These are phyloP conservation scores for Chaetomiaceae sp. DNA, from an alignment of 2,329 filamentous ascomycete genomes.

Conservation along the genomic window DNA sequence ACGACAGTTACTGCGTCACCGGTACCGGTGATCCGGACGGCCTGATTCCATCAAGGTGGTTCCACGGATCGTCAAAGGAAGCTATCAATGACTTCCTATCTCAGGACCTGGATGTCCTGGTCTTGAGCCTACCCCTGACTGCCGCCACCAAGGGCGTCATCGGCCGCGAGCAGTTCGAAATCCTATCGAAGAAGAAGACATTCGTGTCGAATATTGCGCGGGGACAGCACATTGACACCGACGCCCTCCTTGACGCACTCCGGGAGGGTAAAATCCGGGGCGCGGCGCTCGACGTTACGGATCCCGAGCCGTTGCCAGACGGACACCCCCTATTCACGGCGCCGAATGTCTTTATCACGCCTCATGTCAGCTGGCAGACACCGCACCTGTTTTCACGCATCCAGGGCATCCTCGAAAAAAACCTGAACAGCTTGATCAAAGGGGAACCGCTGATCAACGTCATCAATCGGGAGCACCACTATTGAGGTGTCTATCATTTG, in stretches of 20 bases:
- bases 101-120: conserved; percentile 40
- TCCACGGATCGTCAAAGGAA: conserved; percentile 32
- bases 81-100: conserved; percentile 39
- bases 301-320: conserved; percentile 64
- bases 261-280: conserved; percentile 40
- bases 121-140: conserved; percentile 41
- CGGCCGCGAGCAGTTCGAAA: conserved; percentile 38
- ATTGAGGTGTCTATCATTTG: conserved; percentile 12
- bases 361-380: conserved; percentile 36
- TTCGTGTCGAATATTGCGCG: conserved; percentile 64
- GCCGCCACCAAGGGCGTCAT: conserved; percentile 38
- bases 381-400: conserved; percentile 27
- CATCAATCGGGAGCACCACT: conserved; percentile 25
- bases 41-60: conserved; percentile 39
- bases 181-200: conserved; percentile 39
- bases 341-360: conserved; percentile 56
- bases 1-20: conserved; percentile 59
- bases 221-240: conserved; percentile 38
- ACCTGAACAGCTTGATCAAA: conserved; percentile 28
- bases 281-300: conserved; percentile 66
- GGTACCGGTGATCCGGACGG: conserved; percentile 50
- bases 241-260: conserved; percentile 55
- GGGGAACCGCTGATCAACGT: conserved; percentile 31
- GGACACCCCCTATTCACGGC: conserved; percentile 61
- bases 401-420: conserved; percentile 27